Percentiles rank a stretch among this genome's conserved stretches.
phyloP scores from a whole-genome alignment of 2,329 filamentous ascomycete species.

The Talaromyces sp. region DNA sequence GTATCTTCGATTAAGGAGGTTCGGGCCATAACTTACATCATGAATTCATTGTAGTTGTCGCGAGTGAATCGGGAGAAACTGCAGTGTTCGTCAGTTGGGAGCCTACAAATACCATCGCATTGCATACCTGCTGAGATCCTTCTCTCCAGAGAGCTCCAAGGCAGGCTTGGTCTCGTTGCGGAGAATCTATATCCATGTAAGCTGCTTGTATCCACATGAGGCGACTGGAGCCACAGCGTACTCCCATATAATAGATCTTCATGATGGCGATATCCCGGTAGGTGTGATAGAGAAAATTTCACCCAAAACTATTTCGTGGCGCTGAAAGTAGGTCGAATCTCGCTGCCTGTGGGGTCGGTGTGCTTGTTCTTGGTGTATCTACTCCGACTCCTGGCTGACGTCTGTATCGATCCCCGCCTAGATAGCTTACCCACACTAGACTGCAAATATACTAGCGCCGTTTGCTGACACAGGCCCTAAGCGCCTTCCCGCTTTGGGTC shows the following conservation, averaged over 20 bases:
- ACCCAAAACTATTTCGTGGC: background rate
- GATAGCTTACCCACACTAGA: constrained; percentile 5
- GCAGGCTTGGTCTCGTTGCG: constrained; percentile 75
- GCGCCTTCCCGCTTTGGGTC: constrained; percentile 12
- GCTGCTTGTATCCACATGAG: background rate
- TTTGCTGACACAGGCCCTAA: constrained; percentile 16
- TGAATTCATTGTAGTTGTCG: constrained; percentile 53
- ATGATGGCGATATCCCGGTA: constrained; percentile 51
- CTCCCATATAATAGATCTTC: constrained; percentile 86
- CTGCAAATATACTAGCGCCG: background rate
- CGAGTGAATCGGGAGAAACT: constrained; percentile 78
- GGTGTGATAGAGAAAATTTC: background rate
- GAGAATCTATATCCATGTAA: constrained; percentile 59
- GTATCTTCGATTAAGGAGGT: background rate
- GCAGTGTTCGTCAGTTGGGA: background rate
- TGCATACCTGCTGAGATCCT: constrained; percentile 59
- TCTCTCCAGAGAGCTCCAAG: constrained; percentile 71
- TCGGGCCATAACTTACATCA: constrained; percentile 12
- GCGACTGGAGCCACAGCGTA: constrained; percentile 45
- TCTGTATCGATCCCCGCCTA: constrained; percentile 6
- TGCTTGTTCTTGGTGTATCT: constrained; percentile 1
- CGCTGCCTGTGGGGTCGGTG: background rate
- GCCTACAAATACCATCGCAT: background rate
- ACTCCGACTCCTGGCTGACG: constrained; percentile 14
- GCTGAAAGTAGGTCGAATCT: background rate